Evolutionary conservation across 169 alveolate species (phyloP), one percentile per base, ranked within the genome.

Genomic region (Eimeria tenella): DNA sequence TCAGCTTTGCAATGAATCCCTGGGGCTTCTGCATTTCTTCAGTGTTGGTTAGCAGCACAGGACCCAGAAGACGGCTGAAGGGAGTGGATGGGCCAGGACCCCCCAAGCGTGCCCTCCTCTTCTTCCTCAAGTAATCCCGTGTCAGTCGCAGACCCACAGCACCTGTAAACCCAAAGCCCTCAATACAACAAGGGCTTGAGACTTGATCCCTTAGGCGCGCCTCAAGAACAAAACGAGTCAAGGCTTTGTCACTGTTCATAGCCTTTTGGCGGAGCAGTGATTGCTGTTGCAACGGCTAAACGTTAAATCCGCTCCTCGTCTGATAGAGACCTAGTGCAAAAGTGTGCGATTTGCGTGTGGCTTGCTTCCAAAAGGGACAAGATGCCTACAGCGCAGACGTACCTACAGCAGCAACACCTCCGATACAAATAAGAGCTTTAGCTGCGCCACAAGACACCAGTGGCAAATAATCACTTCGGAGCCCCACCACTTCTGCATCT

Each of bases 51-150:
- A 71, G 77, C 75, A 88, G 62, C 75, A 88, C 94, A 50, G 71
- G 87, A 65, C 94, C 94, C 8, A 88, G 74, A 23, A 88, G 87
- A 15, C 77, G 86, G 7, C 74, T 53, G 65, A 88, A 70, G 8
- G 94, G 94, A 10, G 94, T 55, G 42, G 94, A 52, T 52, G 94
- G 94, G 23, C 94, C 73, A 31, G n/a, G 58, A 5, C 0, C 6
- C 8, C 75, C 60, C 75, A 87, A 65, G 42, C 70, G 49, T 50
- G 21, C 52, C 42, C 93, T 52, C 42, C 93, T 17, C 9, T 71
- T 75, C 31, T 56, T 19, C 55, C 31, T 63, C 74, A 87, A 62
- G n/a, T 62, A 31, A 21, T 17, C 63, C 10, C 86, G 56, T 17
- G 86, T 68, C 31, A 63, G 70, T 15, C 55, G 42, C 31, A 71